A percentile compares a stretch with the other conserved stretches of the same genome.
phyloP scores from a whole-genome alignment of 192 early-diverging fungal genomes.

The Rhizophagus prolifer region DNA sequence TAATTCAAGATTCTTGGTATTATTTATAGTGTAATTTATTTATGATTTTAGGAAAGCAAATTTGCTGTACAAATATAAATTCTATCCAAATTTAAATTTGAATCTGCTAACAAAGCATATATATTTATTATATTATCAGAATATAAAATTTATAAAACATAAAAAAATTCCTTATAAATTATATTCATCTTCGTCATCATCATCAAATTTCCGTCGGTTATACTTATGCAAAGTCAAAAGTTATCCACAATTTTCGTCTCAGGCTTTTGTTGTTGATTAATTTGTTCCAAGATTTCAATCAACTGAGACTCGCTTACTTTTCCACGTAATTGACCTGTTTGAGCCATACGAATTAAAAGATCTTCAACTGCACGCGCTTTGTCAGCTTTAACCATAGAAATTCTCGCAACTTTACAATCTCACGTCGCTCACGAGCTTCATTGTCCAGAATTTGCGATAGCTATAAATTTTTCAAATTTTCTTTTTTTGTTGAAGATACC shows the following conservation, averaged over 20 bases:
- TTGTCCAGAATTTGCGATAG: slow-evolving; percentile 80
- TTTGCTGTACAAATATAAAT: no score
- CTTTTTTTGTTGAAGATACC: slow-evolving; percentile 52
- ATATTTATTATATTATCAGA: no score
- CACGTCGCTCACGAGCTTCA: slow-evolving; percentile 79
- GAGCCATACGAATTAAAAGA: slow-evolving; percentile 88
- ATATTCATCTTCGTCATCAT: slow-evolving; percentile 58
- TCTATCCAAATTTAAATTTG: no score
- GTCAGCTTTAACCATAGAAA: slow-evolving; percentile 87
- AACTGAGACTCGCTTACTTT: slow-evolving; percentile 84
- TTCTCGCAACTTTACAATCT: slow-evolving; percentile 72
- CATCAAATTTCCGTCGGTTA: slow-evolving; percentile 52
- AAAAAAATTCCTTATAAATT: not conserved
- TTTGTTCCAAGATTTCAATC: slow-evolving; percentile 80
- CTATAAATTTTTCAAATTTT: slow-evolving; percentile 35
- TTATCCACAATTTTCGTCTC: slow-evolving; percentile 72
- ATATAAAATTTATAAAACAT: no score
- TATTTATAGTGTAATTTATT: no score
- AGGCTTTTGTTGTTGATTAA: slow-evolving; percentile 68
- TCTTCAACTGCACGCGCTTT: slow-evolving; percentile 88
- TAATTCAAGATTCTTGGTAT: no score
- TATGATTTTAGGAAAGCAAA: no score
- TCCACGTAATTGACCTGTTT: slow-evolving; percentile 74
- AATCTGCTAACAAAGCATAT: no score
- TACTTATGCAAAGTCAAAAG: slow-evolving; percentile 40